Conservation (phyloP, 1,284 basidiomycete genomes). For the Fistulina hepatica region DNA sequence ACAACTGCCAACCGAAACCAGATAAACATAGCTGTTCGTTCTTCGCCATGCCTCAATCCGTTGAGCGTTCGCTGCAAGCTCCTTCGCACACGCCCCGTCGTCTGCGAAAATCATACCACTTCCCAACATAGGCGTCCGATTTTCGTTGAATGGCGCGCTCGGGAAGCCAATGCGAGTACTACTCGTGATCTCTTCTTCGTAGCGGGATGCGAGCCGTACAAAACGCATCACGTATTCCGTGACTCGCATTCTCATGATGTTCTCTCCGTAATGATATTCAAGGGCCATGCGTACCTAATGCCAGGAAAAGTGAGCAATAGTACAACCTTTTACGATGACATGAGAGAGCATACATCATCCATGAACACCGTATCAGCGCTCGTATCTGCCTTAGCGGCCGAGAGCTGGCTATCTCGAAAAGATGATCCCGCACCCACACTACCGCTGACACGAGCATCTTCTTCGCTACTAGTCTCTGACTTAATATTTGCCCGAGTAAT, state of each 20-base stretch:
- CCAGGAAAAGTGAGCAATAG: conserved; percentile 7
- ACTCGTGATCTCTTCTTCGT: conserved; percentile 65
- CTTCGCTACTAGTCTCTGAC: conserved; percentile 40
- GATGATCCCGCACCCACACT: too few relatives aligned
- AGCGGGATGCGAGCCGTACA: conserved; percentile 63
- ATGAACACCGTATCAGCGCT: conserved; percentile 67
- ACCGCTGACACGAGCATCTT: too few relatives aligned
- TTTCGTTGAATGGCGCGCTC: conserved; percentile 28
- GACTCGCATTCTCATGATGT: conserved; percentile 66
- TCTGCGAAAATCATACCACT: conserved; percentile 63
- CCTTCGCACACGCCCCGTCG: conserved; percentile 43
- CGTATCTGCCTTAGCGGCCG: conserved; percentile 40
- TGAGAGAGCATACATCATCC: conserved; percentile 53
- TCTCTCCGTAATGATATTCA: conserved; percentile 67
- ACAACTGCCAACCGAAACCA: conserved; percentile 34
- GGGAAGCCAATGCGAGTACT: conserved; percentile 57
- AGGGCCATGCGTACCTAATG: conserved; percentile 58
- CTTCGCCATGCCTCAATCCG: conserved; percentile 75
- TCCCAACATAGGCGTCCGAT: conserved; percentile 38
- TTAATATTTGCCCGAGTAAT: too few relatives aligned
- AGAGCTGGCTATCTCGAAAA: too few relatives aligned
- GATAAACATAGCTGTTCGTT: conserved; percentile 57
- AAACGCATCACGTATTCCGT: conserved; percentile 71
- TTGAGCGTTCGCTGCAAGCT: conserved; percentile 56
- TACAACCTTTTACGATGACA: not conserved